These are phyloP conservation scores for Lithospermum erythrorhizon DNA, from an alignment of 257 asterid genomes.

Conservation along the genomic window DNA sequence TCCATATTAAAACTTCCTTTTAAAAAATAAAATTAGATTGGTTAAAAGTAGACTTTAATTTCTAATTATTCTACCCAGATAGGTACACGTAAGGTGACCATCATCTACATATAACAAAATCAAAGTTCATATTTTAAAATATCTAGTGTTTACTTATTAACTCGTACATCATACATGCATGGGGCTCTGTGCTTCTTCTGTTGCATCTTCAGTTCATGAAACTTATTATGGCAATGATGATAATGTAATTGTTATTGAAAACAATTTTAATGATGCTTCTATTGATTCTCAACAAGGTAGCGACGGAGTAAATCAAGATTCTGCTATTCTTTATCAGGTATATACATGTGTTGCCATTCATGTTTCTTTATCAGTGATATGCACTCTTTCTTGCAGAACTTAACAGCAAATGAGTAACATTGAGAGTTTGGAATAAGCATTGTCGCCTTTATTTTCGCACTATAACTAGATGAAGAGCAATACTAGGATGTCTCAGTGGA, in stretches of 20 bases:
- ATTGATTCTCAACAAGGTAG: slow-evolving; percentile 46
- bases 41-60: background rate
- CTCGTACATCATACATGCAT: no score
- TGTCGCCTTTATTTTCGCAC: background rate
- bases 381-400: slow-evolving; percentile 40
- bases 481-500: background rate
- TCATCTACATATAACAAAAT: background rate
- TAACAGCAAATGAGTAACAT: background rate
- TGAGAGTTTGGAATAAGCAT: background rate
- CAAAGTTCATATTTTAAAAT: background rate
- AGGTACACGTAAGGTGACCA: slow-evolving; percentile 40
- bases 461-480: background rate
- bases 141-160: no score
- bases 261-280: slow-evolving; percentile 29
- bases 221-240: slow-evolving; percentile 43
- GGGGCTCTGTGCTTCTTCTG: slow-evolving; percentile 67
- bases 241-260: slow-evolving; percentile 23
- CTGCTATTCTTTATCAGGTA: slow-evolving; percentile 65
- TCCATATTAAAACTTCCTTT: no score
- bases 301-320: slow-evolving; percentile 73
- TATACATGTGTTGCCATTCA: background rate
- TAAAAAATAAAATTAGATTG: no score
- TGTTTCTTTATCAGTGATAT: slow-evolving; percentile 23
- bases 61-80: background rate
- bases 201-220: slow-evolving; percentile 46